Base-by-base conservation (phyloP, 257 asterid species). In the Fraxinus pennsylvanica region DNA sequence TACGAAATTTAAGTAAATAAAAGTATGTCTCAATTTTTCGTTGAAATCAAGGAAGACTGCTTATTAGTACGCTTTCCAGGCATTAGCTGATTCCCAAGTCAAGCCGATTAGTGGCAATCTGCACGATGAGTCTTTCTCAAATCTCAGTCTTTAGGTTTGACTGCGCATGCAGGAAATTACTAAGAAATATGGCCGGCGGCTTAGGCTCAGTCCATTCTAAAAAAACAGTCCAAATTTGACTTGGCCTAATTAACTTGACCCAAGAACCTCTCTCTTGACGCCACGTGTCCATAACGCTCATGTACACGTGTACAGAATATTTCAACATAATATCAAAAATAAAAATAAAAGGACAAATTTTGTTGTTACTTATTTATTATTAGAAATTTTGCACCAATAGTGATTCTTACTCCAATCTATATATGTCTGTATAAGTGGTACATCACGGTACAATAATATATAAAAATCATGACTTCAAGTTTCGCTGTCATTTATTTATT, bases 221-320 rank as follows among this genome's bases (percentile, higher is more conserved):
- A 43, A 33, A 7, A 13, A 74, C 45, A 32, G 5, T 19, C n/a
- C 21, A 52, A 73, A 21, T 17, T 74, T 82, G 88, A 79, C 86
- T 80, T 70, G 5, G 80, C 82, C 84, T 15, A 75, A 74, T 76
- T 39, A 76, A 76, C 85, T 81, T 84, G 78, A 45, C 78, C 76
- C 85, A 84, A 76, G 80, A 75, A 45, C 74, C 25, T 14, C 47
- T 30, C 41, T 68, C 41, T 33, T 14, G 27, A 1, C 41, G 1
- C 27, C 30, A 69, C 32, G 74, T 0, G 47, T 4, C 10, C n/a
- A 22, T 52, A 3, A 0, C 0, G 4, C 4, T 52, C 2, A 52
- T 52, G 61, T 17, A 17, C 22, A 45, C 50, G 3, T 6, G 10
- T 39, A 39, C 10, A 2, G 1, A 38, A 9, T 10, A 43, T 10